Base-by-base conservation (phyloP, 345 rosid species). In the Eucalyptus virginea region DNA sequence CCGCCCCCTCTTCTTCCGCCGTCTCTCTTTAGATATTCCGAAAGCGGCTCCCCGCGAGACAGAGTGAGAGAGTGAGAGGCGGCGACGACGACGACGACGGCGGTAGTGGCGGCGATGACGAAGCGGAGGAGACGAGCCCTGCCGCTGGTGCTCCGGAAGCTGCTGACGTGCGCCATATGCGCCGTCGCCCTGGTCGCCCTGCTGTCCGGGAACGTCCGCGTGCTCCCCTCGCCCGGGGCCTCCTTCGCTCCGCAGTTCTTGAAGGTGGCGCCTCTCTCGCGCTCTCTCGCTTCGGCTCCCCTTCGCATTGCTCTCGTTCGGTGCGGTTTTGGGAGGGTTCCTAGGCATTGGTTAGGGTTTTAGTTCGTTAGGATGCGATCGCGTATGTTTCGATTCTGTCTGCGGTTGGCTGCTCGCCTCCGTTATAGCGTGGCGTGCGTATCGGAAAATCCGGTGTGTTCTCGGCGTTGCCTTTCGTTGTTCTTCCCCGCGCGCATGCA, bases 131-230 rank as follows among this genome's bases (percentile, higher is more conserved):
- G 93, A 93, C 47, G 94, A 77, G 81, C 89, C 87, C 89, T 88
- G 92, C 91, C 93, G 92, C 91, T 87, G 87, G 44, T 88, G 87
- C 88, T 94, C 88, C 93, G 96, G 91, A 93, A 89, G 90, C 19
- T 93, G 89, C 90, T 97, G 89, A 96, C 94, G 47, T 96, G 93
- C 90, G 96, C 96, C 91, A 93, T 95, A 58, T 93, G 96, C 88
- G 90, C 89, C 80, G 92, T 96, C 65, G 92, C 96, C 4, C 87
- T 94, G 48, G 62, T 92, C 67, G 94, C 95, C 32, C 89, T 94
- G 17, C 89, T 95, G 87, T 92, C 94, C 11, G 92, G 95, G 19
- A 94, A 95, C 94, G 90, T 93, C 21, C 95, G 92, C 89, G 91
- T 95, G 40, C 91, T 96, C 89, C 95, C 97, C 95, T 90, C 93